A percentile compares a stretch with the other conserved stretches of the same genome.
phyloP scores from a whole-genome alignment of 2,329 filamentous ascomycete species.

The Trichoderma sp. region DNA sequence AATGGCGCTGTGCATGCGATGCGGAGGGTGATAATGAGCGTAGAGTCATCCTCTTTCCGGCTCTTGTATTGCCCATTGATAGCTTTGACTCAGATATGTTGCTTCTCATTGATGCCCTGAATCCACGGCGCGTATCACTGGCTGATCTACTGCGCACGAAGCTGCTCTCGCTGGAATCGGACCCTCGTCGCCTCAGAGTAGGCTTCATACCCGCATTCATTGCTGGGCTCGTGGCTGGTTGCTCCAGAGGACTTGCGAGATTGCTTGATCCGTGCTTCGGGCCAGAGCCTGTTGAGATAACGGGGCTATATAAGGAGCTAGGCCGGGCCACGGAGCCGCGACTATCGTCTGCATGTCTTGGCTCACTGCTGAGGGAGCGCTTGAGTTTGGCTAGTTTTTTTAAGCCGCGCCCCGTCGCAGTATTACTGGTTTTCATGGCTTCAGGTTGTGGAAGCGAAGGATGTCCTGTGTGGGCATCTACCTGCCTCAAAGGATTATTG shows the following conservation, averaged over 20 bases:
- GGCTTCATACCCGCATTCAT: slow-evolving; percentile 32
- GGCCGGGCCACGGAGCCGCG: slow-evolving; percentile 31
- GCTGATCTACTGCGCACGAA: slow-evolving; percentile 67
- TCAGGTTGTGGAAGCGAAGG: neutral
- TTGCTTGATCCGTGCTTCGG: slow-evolving; percentile 31
- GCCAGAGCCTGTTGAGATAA: slow-evolving; percentile 24
- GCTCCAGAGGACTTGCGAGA: slow-evolving; percentile 31
- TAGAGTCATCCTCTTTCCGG: slow-evolving; percentile 67
- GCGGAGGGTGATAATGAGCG: slow-evolving; percentile 69
- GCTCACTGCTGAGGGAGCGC: slow-evolving; percentile 7
- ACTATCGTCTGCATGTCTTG: slow-evolving; percentile 14
- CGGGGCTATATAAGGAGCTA: slow-evolving; percentile 36
- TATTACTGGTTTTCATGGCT: neutral
- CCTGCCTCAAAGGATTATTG: neutral
- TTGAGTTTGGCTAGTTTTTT: slow-evolving; percentile 5
- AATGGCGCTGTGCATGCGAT: slow-evolving; percentile 51
- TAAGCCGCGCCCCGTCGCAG: neutral
- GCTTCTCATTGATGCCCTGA: slow-evolving; percentile 73
- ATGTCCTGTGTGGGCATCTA: slow-evolving; percentile 2
- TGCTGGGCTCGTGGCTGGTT: slow-evolving; percentile 27
- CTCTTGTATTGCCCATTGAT: slow-evolving; percentile 35
- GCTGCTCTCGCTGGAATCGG: slow-evolving; percentile 76
- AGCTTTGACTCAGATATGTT: slow-evolving; percentile 31
- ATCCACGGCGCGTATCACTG: slow-evolving; percentile 54
- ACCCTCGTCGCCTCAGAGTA: slow-evolving; percentile 54